Percentiles rank a stretch among this genome's conserved stretches.
phyloP scores from a whole-genome alignment of 2,329 filamentous ascomycete genomes.

The Alternaria rosae region DNA sequence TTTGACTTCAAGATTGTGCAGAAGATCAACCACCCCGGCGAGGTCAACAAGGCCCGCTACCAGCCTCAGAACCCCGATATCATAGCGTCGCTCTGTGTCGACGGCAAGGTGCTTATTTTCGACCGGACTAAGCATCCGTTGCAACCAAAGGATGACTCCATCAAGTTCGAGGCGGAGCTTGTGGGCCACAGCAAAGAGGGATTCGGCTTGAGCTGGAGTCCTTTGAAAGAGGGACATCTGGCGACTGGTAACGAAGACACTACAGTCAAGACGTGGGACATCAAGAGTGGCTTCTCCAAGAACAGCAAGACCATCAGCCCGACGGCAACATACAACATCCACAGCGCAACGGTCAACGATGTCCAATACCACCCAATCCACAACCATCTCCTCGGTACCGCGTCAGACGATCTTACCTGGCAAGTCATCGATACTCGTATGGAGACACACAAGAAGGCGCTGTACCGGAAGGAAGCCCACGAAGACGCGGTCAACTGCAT shows the following conservation, averaged over 20 bases:
- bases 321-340: conserved; percentile 80
- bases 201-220: conserved; percentile 92
- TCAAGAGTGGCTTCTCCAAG: conserved; percentile 73
- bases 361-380: conserved; percentile 94
- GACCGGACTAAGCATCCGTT: conserved; percentile 93
- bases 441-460: conserved; percentile 69
- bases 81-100: conserved; percentile 89
- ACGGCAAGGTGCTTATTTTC: conserved; percentile 89
- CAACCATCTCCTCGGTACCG: conserved; percentile 81
- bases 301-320: conserved; percentile 75
- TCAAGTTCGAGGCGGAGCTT: conserved; percentile 84
- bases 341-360: conserved; percentile 92
- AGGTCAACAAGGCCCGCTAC: conserved; percentile 98
- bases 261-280: conserved; percentile 92
- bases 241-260: conserved; percentile 91
- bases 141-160: conserved; percentile 67
- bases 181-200: conserved; percentile 87
- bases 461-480: conserved; percentile 78
- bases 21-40: conserved; percentile 93
- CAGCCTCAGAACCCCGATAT: conserved; percentile 97
- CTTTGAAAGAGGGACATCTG: conserved; percentile 79
- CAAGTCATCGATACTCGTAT: conserved; percentile 89
- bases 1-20: conserved; percentile 93
- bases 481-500: conserved; percentile 94
- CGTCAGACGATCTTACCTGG: conserved; percentile 92